phyloP scores from a whole-genome alignment of 306 rosid species.

The Dalbergia cultrata region DNA sequence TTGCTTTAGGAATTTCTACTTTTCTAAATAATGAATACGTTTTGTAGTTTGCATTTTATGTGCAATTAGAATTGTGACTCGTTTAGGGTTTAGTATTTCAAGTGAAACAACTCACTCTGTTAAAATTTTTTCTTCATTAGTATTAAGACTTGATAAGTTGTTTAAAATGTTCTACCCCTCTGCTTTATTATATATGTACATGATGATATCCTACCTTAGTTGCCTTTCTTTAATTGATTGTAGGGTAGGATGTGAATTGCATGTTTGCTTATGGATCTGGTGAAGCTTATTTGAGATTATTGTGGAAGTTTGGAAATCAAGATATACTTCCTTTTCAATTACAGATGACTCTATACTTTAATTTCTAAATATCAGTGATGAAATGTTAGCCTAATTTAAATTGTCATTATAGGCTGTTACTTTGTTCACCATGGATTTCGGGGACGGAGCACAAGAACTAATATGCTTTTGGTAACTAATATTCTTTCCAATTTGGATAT shows the following conservation, averaged over 20 bases:
- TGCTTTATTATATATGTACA: constrained; percentile 33
- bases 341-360: constrained; percentile 19
- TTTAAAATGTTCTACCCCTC: constrained; percentile 37
- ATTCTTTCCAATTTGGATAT: constrained; percentile 15
- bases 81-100: constrained; percentile 78
- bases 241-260: constrained; percentile 92
- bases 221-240: constrained; percentile 41
- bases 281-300: constrained; percentile 81
- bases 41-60: constrained; percentile 87
- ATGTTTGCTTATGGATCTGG: constrained; percentile 93
- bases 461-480: constrained; percentile 87
- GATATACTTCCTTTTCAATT: constrained; percentile 88
- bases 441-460: constrained; percentile 80
- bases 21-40: constrained; percentile 21
- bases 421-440: constrained; percentile 69
- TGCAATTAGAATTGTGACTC: constrained; percentile 88
- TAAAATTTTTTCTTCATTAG: constrained; percentile 58
- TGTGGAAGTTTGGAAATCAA: constrained; percentile 86
- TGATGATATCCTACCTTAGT: constrained; percentile 39
- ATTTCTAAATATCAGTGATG: constrained; percentile 40
- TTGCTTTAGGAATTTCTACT: neutral
- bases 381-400: constrained; percentile 33
- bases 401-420: too few relatives aligned
- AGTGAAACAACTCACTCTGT: constrained; percentile 78
- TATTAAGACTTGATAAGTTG: constrained; percentile 84